Evolutionary conservation across 345 rosid species (phyloP), one percentile per base, ranked within the genome.

Genomic region (Linum tenue): DNA sequence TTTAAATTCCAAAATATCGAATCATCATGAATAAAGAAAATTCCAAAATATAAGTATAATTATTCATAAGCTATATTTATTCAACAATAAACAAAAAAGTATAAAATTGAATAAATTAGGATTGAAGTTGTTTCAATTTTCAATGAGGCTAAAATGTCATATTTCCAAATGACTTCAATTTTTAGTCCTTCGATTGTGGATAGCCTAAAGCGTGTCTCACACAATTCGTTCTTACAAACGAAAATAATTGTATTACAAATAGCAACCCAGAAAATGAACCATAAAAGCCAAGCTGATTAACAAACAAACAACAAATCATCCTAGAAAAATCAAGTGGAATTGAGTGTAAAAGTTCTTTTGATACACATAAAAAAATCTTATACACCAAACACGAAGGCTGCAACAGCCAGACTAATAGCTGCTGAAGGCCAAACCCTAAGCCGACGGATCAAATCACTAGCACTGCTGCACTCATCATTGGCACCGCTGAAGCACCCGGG

Each of bases 401-500:
- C 37, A 3, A 74, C 76, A 72, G 78, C 62, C 68, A 83, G 62
- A 51, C 64, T 68, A 11, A 74, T 39, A 35, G 65, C 37, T 10
- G 57, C 63, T 4, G 31, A 80, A 11, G 64, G 55, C 83, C 80
- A 82, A 0, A 64, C 43, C 15, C 16, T 59, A 56, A 8, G 67
- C 2, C 67, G 65, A 39, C 14, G 73, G 60, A 75, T 60, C 51
- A 67, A 74, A 70, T 53, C 56, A 64, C 59, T 66, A 42, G 80
- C 82, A 22, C 80, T 59, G 5, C 71, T 87, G 81, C 95, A 87
- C 39, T 56, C 78, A 36, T 83, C 90, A 10, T 83, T 83, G 65
- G 87, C 82, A 15, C 95, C 95, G 44, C 95, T 87, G 41, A 83
- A 87, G 83, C 95, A 87, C 3, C 95, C 90, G 0, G 87, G 82